Evolutionary conservation across 768 basidiomycete species (phyloP).

Genomic region (Piloderma croceum): DNA sequence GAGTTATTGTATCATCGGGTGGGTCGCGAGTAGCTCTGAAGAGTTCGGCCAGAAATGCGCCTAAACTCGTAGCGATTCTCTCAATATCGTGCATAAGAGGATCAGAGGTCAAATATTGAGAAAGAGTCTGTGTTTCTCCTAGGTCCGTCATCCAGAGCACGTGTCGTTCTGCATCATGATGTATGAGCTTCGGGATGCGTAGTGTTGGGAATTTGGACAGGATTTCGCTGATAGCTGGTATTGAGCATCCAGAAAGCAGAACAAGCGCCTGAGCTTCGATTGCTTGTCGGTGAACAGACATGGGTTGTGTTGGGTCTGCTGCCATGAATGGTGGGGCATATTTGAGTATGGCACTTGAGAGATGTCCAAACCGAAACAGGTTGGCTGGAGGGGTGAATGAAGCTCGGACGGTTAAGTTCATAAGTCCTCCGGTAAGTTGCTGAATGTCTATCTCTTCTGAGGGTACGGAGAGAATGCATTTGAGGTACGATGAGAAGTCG

Average conservation of each 20-base stretch:
- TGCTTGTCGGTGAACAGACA: slow-evolving; percentile 17
- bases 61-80: slow-evolving; percentile 10
- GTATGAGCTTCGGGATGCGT: slow-evolving; percentile 14
- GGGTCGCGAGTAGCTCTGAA: slow-evolving; percentile 11
- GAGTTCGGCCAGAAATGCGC: slow-evolving; percentile 12
- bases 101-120: slow-evolving; percentile 8
- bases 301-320: slow-evolving; percentile 11
- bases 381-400: slow-evolving; percentile 11
- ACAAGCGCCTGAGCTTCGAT: slow-evolving; percentile 19
- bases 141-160: slow-evolving; percentile 24
- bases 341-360: slow-evolving; percentile 19
- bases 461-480: no score
- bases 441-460: no score
- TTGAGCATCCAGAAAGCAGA: slow-evolving; percentile 10
- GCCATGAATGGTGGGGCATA: slow-evolving; percentile 21
- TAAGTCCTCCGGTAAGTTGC: slow-evolving; percentile 19
- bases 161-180: slow-evolving; percentile 15
- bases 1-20: slow-evolving; percentile 3
- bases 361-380: slow-evolving; percentile 2
- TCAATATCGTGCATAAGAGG: neutral
- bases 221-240: slow-evolving; percentile 5
- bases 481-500: no score
- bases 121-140: slow-evolving; percentile 12
- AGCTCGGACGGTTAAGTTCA: slow-evolving; percentile 19
- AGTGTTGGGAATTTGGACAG: slow-evolving; percentile 3